A percentile compares a stretch with the other conserved stretches of the same genome.
These are phyloP conservation scores for Marvania coccoides DNA, from an alignment of 139 green algal genomes.

Conservation along the genomic window DNA sequence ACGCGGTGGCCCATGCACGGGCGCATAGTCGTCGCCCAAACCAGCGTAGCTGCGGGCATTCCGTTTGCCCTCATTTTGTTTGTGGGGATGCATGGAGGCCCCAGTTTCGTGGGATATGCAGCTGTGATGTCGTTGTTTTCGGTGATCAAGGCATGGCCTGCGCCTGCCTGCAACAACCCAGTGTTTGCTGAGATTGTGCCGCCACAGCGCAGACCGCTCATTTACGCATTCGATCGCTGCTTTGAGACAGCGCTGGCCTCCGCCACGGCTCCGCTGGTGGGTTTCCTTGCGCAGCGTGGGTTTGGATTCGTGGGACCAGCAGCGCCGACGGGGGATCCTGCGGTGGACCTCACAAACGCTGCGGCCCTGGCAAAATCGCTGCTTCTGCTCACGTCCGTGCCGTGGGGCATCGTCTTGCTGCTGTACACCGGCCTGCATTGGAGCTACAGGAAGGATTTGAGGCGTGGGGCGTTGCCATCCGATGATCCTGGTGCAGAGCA, in stretches of 20 bases:
- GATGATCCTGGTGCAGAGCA: no score
- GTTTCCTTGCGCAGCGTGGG: conserved; percentile 14
- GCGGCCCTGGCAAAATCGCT: conserved; percentile 18
- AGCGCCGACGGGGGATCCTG: not conserved
- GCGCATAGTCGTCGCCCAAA: conserved; percentile 24
- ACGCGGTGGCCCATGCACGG: conserved; percentile 17
- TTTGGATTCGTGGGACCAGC: conserved; percentile 16
- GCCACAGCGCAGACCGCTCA: conserved; percentile 30
- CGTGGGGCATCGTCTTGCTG: conserved; percentile 13
- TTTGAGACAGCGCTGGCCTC: conserved; percentile 46
- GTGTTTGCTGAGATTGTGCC: conserved; percentile 60
- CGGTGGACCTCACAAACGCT: conserved; percentile 19
- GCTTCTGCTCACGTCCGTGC: conserved; percentile 15
- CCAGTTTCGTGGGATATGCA: conserved; percentile 7
- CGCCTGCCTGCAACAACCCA: conserved; percentile 46
- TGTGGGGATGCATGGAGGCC: conserved; percentile 4
- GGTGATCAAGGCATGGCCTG: conserved; percentile 28
- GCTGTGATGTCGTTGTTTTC: conserved; percentile 11
- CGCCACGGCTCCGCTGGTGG: conserved; percentile 29
- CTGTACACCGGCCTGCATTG: conserved; percentile 20
- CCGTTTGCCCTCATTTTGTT: conserved; percentile 19
- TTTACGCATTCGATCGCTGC: conserved; percentile 62
- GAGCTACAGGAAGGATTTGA: conserved; percentile 14
- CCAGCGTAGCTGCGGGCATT: conserved; percentile 24
- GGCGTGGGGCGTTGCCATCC: not conserved